These are phyloP conservation scores for Auricularia sp. DNA, from an alignment of 768 basidiomycete genomes.

Conservation along the genomic window DNA sequence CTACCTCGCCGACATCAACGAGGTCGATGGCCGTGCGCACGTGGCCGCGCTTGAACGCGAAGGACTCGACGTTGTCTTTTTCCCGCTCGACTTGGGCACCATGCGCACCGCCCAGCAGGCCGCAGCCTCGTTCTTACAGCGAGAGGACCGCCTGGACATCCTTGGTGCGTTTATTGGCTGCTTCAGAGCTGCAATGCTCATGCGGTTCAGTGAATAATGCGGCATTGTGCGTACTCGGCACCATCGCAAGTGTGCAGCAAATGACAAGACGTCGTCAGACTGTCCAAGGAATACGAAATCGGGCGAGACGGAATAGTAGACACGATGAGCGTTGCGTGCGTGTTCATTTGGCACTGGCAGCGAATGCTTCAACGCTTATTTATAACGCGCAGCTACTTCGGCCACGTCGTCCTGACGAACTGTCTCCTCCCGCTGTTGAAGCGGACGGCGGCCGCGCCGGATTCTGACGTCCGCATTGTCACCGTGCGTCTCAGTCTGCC, in stretches of 20 bases:
- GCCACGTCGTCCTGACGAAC: constrained; percentile 7
- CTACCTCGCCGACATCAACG: not conserved
- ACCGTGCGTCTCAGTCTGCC: not conserved
- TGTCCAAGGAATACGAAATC: not conserved
- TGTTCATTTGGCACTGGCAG: not conserved
- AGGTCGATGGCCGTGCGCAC: not conserved
- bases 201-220: not conserved
- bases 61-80: not conserved
- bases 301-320: not conserved
- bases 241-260: not conserved
- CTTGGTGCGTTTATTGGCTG: not conserved
- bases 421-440: constrained; percentile 8
- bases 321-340: not conserved
- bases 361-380: too few species aligned
- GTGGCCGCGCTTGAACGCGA: not conserved
- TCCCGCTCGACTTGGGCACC: not conserved
- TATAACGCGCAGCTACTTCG: constrained; percentile 4
- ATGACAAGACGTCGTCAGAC: not conserved
- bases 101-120: not conserved
- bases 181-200: not conserved
- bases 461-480: constrained; percentile 11
- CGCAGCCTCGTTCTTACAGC: not conserved
- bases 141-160: not conserved
- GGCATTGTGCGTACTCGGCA: not conserved
- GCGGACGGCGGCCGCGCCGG: constrained; percentile 3